Conservation (phyloP, 225 moss, liverwort and hornwort genomes). For the Pseudisothecium myosuroides region DNA sequence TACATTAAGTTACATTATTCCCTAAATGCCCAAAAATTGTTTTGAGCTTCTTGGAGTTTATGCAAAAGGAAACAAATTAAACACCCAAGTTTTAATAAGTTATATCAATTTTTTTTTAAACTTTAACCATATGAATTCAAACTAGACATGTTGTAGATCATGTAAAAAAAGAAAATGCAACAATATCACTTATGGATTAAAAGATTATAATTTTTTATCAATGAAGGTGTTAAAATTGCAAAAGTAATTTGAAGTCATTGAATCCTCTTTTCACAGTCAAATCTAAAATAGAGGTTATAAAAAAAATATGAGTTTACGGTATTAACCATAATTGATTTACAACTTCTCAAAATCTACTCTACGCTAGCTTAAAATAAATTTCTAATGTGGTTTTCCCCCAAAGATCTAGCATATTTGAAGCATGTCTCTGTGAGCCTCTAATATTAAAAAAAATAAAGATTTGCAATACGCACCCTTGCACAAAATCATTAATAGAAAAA, state of each 20-base stretch:
- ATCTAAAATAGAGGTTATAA: background rate
- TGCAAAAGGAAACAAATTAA: fast-evolving
- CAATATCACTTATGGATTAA: background rate
- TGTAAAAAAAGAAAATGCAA: fast-evolving
- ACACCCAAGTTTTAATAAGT: fast-evolving
- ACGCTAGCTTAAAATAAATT: background rate
- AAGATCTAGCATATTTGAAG: background rate
- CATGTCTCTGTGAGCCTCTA: background rate
- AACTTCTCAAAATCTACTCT: background rate
- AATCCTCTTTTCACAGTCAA: background rate
- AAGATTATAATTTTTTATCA: background rate
- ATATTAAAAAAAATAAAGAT: background rate
- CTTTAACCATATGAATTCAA: background rate
- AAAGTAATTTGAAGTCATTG: background rate
- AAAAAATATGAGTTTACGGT: background rate
- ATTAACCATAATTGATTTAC: background rate
- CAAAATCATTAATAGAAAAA: background rate
- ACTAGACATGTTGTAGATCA: background rate
- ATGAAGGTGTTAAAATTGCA: background rate
- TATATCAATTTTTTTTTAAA: too few relatives aligned
- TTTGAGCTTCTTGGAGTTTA: background rate
- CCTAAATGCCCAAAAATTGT: background rate
- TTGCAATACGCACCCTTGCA: background rate
- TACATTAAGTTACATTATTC: too few relatives aligned
- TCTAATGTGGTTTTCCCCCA: fast-evolving